Evolutionary conservation across 805 yeast genomes (phyloP), one percentile per base, ranked within the genome.

Genomic region (Kregervanrija delftensis): DNA sequence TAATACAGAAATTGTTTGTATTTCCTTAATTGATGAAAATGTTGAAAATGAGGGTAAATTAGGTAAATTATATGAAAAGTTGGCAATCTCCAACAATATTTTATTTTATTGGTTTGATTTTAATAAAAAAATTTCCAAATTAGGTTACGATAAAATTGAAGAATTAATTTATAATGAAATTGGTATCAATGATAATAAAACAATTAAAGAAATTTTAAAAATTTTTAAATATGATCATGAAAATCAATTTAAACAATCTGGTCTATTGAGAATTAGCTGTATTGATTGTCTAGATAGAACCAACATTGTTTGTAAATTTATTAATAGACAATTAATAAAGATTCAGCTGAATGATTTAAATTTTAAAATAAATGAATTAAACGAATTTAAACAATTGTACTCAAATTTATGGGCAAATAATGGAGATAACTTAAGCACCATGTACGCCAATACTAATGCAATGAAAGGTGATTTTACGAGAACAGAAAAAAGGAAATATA

Each of bases 261-360:
- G 86, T 4, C 68, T 78, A 1, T 73, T 80, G 46, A 55, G 86
- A 44, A 66, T 76, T 16, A 81, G 80, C 54, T 80, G 86, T 55
- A 72, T 81, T 49, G 86, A 72, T 47, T 81, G 86, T 56, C 65
- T 81, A 46, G 86, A 81, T 56, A 59, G 86, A 43, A 81, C 86
- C 2, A 81, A 81, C 47, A 62, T 72, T 22, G 69, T 70, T 1
- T 74, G 73, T 47, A 78, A 70, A 36, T 61, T 60, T 37, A 43
- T 69, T 17, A 64, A 69, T n/a, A 56, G 56, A 35, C 37, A 51
- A 15, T 53, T 64, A 4, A 45, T 63, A 11, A 30, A 42, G 10
- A 40, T 43, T 11, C 66, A 67, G 28, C 45, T 68, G 11, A 45
- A 47, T 5, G 59, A 53, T 37, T 49, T 42, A 12, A 17, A 42